phyloP scores from a whole-genome alignment of 805 yeast species.

The Teunomyces gatunensis region DNA sequence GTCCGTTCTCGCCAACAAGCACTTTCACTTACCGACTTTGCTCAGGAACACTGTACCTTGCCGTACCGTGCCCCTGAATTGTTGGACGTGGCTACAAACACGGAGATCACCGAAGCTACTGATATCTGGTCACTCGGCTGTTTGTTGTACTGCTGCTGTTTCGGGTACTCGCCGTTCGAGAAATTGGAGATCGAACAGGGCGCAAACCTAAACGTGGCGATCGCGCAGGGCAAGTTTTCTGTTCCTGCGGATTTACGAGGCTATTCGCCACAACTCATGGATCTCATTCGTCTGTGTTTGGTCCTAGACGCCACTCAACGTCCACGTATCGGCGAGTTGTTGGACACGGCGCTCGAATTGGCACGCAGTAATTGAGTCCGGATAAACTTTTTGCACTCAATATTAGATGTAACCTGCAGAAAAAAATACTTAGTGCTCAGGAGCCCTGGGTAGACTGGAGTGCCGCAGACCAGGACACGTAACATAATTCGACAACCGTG shows the following conservation, averaged over 20 bases:
- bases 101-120: slow-evolving; percentile 65
- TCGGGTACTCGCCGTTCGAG: slow-evolving; percentile 84
- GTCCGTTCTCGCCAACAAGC: slow-evolving; percentile 68
- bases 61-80: slow-evolving; percentile 92
- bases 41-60: slow-evolving; percentile 80
- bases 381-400: background rate
- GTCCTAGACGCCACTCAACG: slow-evolving; percentile 58
- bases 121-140: slow-evolving; percentile 96
- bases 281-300: slow-evolving; percentile 59
- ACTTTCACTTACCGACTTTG: slow-evolving; percentile 70
- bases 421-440: background rate
- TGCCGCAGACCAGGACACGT: slow-evolving; percentile 1
- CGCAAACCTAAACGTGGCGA: slow-evolving; percentile 76
- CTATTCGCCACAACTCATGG: slow-evolving; percentile 56
- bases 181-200: slow-evolving; percentile 78
- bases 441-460: background rate
- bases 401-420: background rate
- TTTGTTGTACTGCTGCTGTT: slow-evolving; percentile 70
- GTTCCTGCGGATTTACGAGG: slow-evolving; percentile 50
- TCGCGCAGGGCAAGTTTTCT: slow-evolving; percentile 60
- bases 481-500: background rate
- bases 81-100: slow-evolving; percentile 67
- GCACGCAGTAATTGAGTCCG: slow-evolving; percentile 8
- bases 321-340: slow-evolving; percentile 61
- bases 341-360: slow-evolving; percentile 47